Base-by-base conservation (phyloP, 2,329 filamentous ascomycete species). In the Furcasterigmium sp. region DNA sequence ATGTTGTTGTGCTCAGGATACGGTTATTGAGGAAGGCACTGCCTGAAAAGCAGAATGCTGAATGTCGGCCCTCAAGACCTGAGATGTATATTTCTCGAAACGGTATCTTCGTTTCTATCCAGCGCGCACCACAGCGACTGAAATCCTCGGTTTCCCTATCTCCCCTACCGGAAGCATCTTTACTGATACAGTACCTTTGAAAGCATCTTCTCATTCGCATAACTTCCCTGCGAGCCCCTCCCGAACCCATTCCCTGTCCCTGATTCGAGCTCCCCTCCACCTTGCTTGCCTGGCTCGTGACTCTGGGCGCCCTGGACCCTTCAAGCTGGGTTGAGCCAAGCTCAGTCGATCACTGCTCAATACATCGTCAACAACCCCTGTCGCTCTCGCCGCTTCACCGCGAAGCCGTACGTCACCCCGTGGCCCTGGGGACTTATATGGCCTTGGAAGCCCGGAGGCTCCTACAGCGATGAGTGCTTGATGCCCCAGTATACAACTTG, bases 281-380 rank as follows among this genome's bases (percentile, higher is more conserved):
- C 17, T 17, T 17, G n/a, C 11, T 6, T 17, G 18, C 18, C 32
- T 17, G 15, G 32, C 15, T 17, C 17, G 32, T 35, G 32, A 35
- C 32, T 11, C 32, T 17, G 10, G 15, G 30, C 10, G 17, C 34
- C 36, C 19, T 37, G 41, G 4, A 30, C 23, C 10, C 37, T 30
- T 6, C 25, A 43, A 14, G n/a, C n/a, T n/a, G n/a, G n/a, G n/a
- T 43, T 43, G n/a, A 37, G 34, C 19, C 29, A 38, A 5, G 8
- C 17, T 34, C 17, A 17, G 34, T 10, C 15, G 32, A 35, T 35
- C 32, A 6, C 32, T 35, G 8, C 32, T 17, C 7, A 8, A 18
- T 35, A 9, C n/a, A 35, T 18, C 32, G 11, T 10, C n/a, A 18
- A 35, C 9, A 26, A n/a, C 29, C 32, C 32, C 32, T 35, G 32